These are phyloP conservation scores for Tephrocybe sp. DNA, from an alignment of 768 basidiomycete genomes.

Conservation along the genomic window DNA sequence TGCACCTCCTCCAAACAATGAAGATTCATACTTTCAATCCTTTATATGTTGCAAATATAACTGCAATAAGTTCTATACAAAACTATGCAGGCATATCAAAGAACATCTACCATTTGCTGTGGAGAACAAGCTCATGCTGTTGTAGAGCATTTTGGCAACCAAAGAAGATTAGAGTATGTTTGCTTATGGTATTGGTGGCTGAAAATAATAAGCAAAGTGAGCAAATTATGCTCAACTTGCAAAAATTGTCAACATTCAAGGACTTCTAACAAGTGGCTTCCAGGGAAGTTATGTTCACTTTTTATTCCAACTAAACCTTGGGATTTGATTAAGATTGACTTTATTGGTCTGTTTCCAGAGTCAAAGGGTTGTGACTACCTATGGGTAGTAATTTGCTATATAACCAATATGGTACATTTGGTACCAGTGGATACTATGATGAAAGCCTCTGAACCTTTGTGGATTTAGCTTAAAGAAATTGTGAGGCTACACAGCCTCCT, in stretches of 20 bases:
- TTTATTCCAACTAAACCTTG: constrained; percentile 27
- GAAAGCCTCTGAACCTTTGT: constrained; percentile 20
- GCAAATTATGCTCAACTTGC: constrained; percentile 18
- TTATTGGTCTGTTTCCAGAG: constrained; percentile 30
- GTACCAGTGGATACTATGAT: constrained; percentile 19
- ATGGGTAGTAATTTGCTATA: constrained; percentile 23
- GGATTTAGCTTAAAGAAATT: constrained; percentile 22
- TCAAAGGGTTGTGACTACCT: constrained; percentile 22
- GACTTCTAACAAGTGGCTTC: constrained; percentile 5
- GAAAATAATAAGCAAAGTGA: constrained; percentile 3
- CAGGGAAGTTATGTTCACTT: constrained; percentile 25
- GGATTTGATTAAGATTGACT: constrained; percentile 35
- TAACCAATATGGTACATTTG: constrained; percentile 26
- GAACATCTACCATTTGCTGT: no score
- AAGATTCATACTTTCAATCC: no score
- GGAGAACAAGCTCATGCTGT: constrained; percentile 8
- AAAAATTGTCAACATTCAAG: constrained; percentile 19
- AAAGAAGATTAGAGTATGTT: constrained; percentile 14
- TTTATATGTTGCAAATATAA: no score
- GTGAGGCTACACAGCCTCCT: constrained; percentile 26
- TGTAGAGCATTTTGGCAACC: constrained; percentile 6
- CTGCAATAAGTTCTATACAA: no score
- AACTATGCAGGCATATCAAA: not conserved
- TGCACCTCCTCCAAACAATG: no score
- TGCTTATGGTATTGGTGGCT: constrained; percentile 30